Evolutionary conservation across 768 basidiomycete genomes (phyloP), one percentile per base, ranked within the genome.

Genomic region (Leccinum broughii): DNA sequence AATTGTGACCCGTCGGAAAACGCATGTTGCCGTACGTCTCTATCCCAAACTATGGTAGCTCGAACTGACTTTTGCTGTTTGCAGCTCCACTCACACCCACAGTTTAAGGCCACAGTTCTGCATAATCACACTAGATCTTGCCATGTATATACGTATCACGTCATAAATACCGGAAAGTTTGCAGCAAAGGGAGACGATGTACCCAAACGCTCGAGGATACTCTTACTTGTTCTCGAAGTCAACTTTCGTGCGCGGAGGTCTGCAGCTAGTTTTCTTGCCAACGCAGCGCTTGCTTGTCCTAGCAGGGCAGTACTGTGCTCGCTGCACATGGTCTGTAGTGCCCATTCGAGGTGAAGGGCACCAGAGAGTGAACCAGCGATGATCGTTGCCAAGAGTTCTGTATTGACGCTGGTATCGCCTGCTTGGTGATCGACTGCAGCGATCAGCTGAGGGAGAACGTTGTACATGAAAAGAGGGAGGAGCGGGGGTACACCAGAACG

Each of bases 1-100:
- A 81, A 80, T 37, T 93, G 92, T 66, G 77, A 87, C 66, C 85
- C 86, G 14, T 71, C 72, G 30, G 86, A 90, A 68, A 86, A 90
- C 62, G 84, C 89, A 1, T 93, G 91, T 71, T 93, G 90, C 71
- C 90, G 90, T 92, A 72, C 77, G 90, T 83, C 44, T 26, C 57
- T 10, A 51, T 22, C n/a, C 24, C 48, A 55, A 44, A 28, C 10
- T 22, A 49, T 28, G 50, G 15, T 54, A 2, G 6, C 56, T 26
- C 17, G 14, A 17, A 10, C 57, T 65, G 61, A 66, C 54, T 4
- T 34, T 57, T 17, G 4, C 52, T 26, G 15, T 63, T 61, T 59
- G 24, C 62, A 84, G 82, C 85, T 37, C 85, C 85, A 35, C 77
- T 80, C 5, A 34, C 76, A 17, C 61, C 71, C 2, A 76, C 81